phyloP scores from a whole-genome alignment of 306 rosid genomes.

The Aeschynomene evenia region DNA sequence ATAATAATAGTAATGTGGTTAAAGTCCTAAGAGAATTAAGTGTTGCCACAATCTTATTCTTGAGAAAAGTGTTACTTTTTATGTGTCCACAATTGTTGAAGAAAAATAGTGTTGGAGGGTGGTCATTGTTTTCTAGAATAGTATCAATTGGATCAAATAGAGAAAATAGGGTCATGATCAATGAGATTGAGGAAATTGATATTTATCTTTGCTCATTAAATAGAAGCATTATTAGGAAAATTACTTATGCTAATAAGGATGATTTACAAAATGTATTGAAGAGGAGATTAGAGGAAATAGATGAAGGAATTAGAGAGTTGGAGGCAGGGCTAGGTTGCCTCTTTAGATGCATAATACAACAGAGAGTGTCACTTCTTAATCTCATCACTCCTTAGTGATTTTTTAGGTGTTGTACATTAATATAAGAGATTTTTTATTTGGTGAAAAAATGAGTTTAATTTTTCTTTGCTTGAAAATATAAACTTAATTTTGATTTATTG shows the following conservation, averaged over 20 bases:
- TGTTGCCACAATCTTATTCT: conserved; percentile 30
- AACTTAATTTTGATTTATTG: no score
- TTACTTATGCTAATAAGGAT: background rate
- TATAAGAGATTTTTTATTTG: no score
- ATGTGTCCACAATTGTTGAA: conserved; percentile 23
- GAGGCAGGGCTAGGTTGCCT: conserved; percentile 37
- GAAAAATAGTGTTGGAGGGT: conserved; percentile 23
- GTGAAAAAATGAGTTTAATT: no score
- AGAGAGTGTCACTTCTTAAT: conserved; percentile 46
- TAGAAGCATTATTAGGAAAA: background rate
- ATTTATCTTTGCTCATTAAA: conserved; percentile 23
- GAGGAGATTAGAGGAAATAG: conserved; percentile 28
- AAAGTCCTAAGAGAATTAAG: conserved; percentile 39
- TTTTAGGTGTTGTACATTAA: conserved; percentile 7
- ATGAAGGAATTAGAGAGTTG: conserved; percentile 26
- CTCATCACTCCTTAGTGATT: conserved; percentile 30
- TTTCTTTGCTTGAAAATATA: no score
- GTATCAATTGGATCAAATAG: conserved; percentile 8
- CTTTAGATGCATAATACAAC: conserved; percentile 44
- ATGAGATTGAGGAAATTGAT: conserved; percentile 32
- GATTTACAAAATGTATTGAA: conserved; percentile 25
- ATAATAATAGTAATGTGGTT: conserved; percentile 11
- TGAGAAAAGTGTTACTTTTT: conserved; percentile 29
- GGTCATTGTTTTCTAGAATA: conserved; percentile 37
- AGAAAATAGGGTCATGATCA: conserved; percentile 12